A percentile compares a stretch with the other conserved stretches of the same genome.
phyloP scores from a whole-genome alignment of 148 eudicot genomes.

The Rhododendron ovatum region DNA sequence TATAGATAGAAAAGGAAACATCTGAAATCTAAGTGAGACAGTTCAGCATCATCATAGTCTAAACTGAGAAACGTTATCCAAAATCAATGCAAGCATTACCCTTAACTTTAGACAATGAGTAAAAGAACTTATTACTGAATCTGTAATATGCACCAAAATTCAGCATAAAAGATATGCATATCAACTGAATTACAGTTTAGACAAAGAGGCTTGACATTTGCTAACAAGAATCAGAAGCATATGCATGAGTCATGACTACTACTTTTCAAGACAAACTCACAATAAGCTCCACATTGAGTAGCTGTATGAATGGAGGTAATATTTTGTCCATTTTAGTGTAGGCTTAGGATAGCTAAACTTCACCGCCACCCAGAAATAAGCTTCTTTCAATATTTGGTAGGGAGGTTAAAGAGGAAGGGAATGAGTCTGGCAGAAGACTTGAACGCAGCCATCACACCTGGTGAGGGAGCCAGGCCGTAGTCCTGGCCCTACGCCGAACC shows the following conservation, averaged over 20 bases:
- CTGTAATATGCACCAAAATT: not conserved
- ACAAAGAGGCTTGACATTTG: not conserved
- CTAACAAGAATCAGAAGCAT: not conserved
- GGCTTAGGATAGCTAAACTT: not conserved
- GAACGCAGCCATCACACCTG: not conserved
- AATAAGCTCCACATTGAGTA: not conserved
- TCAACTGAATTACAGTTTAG: not conserved
- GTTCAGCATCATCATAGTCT: not conserved
- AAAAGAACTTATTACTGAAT: not conserved
- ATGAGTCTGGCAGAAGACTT: not conserved
- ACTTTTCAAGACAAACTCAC: not conserved
- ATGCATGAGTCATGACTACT: not conserved
- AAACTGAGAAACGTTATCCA: not conserved
- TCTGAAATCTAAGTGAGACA: not conserved
- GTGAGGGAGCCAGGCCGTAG: not conserved
- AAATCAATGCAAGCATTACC: not conserved
- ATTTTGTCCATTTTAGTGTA: not conserved
- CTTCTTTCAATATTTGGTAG: not conserved
- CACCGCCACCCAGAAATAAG: not conserved
- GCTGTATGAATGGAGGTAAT: not conserved
- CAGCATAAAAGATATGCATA: not conserved
- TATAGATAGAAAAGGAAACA: not conserved
- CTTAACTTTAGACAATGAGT: not conserved
- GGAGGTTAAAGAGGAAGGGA: not conserved
- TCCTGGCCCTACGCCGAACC: not conserved